Evolutionary conservation across 495 filamentous ascomycete species (phyloP), one percentile per base, ranked within the genome.

Genomic region (Bathelium albidoporum): DNA sequence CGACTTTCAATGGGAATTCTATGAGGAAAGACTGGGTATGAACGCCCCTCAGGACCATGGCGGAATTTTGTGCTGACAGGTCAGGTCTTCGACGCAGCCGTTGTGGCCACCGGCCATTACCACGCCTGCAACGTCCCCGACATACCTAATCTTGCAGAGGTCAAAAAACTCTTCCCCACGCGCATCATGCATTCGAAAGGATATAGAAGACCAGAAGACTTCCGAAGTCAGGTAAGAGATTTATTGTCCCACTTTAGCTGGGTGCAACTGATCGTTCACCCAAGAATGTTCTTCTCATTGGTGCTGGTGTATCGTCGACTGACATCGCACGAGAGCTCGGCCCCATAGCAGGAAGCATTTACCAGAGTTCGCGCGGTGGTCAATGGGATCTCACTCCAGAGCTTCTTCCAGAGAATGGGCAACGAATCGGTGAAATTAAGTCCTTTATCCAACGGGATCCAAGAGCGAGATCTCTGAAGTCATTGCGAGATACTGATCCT

Each of bases 101-200:
- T 86, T 22, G 77, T 87, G 10, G 82, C 80, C 1, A 80, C 78
- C 2, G 84, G 83, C 0, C 83, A 85, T 70, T 86, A 86, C 62
- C 79, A 83, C 65, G 78, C 79, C 20, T 81, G 79, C 16, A 78
- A 76, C 1, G 72, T 87, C 1, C 84, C 84, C 10, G 76, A 84
- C 66, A 78, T 84, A 26, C 67, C 74, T 0, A 83, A 83, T 0
- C 70, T 88, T 12, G 64, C 77, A 0, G 75, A 77, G 4, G 81
- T 81, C 69, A 86, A 85, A 63, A 53, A 69, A 10, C 73, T 65
- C 45, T 85, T 80, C 72, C 81, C 84, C 0, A 59, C 67, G 16
- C 71, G 76, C 7, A 76, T 88, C 32, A 74, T 73, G 4, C 84
- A 87, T 71, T 87, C 85, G 1, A 87, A 87, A 66, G 78, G 76